Evolutionary conservation across 2,329 filamentous ascomycete species (phyloP).

Genomic region (Grosmannia serpens): DNA sequence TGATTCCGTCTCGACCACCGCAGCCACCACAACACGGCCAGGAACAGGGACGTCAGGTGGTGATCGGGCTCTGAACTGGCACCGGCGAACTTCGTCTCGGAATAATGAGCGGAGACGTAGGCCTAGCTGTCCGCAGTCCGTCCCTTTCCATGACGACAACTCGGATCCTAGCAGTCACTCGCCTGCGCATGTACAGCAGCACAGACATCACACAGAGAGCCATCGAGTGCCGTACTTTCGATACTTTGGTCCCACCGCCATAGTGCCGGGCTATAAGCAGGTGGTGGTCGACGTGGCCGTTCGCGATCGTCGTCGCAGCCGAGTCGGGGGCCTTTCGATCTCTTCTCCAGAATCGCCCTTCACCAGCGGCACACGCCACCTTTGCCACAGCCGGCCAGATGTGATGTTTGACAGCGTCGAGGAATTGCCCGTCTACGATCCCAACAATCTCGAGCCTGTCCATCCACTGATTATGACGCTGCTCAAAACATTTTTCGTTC

Average conservation of each 20-base stretch:
- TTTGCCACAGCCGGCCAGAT: slow-evolving; percentile 19
- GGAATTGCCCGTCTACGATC: slow-evolving; percentile 64
- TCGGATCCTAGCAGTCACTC: slow-evolving; percentile 8
- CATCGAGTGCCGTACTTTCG: slow-evolving; percentile 77
- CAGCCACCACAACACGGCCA: not conserved
- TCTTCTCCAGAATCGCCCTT: slow-evolving; percentile 33
- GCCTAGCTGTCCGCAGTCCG: not conserved
- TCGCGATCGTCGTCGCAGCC: slow-evolving; percentile 51
- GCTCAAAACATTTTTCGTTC: slow-evolving; percentile 68
- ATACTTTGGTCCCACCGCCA: slow-evolving; percentile 84
- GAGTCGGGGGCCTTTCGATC: slow-evolving; percentile 43
- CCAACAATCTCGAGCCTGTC: slow-evolving; percentile 56
- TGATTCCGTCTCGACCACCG: not conserved
- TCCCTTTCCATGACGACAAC: not conserved
- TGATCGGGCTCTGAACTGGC: not conserved
- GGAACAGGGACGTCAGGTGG: not conserved
- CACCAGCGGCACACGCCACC: slow-evolving; percentile 11
- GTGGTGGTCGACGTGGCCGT: slow-evolving; percentile 65
- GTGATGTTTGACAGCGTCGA: slow-evolving; percentile 30
- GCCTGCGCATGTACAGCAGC: not conserved
- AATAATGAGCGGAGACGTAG: not conserved
- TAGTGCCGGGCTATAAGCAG: slow-evolving; percentile 84
- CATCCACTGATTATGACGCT: slow-evolving; percentile 66
- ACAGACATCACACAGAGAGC: slow-evolving; percentile 24
- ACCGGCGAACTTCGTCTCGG: not conserved